A percentile compares a stretch with the other conserved stretches of the same genome.
These are phyloP conservation scores for Annulohypoxylon bovei DNA, from an alignment of 495 filamentous ascomycete genomes.

Conservation along the genomic window DNA sequence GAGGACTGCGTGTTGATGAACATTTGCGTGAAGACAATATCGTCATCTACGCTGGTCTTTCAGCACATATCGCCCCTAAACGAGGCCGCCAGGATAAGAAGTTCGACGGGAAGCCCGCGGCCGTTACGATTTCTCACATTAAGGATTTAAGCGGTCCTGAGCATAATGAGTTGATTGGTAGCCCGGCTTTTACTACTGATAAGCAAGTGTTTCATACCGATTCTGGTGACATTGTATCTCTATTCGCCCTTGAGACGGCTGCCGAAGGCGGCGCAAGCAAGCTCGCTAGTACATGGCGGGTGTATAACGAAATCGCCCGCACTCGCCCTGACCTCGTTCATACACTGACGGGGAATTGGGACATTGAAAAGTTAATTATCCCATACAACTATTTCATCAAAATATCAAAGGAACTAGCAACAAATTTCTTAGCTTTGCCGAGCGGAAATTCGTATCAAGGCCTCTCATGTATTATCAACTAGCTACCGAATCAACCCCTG, in stretches of 20 bases:
- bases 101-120: slow-evolving; percentile 48
- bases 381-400: slow-evolving; percentile 57
- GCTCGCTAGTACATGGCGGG: slow-evolving; percentile 57
- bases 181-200: slow-evolving; percentile 63
- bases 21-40: slow-evolving; percentile 67
- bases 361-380: slow-evolving; percentile 58
- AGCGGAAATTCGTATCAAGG: slow-evolving; percentile 43
- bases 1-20: slow-evolving; percentile 60
- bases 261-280: slow-evolving; percentile 58
- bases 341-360: slow-evolving; percentile 61
- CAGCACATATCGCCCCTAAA: slow-evolving; percentile 62
- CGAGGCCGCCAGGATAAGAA: slow-evolving; percentile 64
- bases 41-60: slow-evolving; percentile 68
- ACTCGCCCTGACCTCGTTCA: slow-evolving; percentile 66
- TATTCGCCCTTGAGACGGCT: slow-evolving; percentile 60
- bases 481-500: slow-evolving; percentile 52
- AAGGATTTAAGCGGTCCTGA: slow-evolving; percentile 61
- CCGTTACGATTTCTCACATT: slow-evolving; percentile 63
- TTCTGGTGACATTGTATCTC: slow-evolving; percentile 65
- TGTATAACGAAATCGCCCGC: slow-evolving; percentile 67
- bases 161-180: slow-evolving; percentile 54
- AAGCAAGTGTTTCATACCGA: slow-evolving; percentile 76
- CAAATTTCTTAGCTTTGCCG: slow-evolving; percentile 50
- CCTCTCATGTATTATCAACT: slow-evolving; percentile 57
- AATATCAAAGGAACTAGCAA: slow-evolving; percentile 49